Evolutionary conservation across 768 basidiomycete species (phyloP), one percentile per base, ranked within the genome.

Genomic region (Amanita pallidorosea): DNA sequence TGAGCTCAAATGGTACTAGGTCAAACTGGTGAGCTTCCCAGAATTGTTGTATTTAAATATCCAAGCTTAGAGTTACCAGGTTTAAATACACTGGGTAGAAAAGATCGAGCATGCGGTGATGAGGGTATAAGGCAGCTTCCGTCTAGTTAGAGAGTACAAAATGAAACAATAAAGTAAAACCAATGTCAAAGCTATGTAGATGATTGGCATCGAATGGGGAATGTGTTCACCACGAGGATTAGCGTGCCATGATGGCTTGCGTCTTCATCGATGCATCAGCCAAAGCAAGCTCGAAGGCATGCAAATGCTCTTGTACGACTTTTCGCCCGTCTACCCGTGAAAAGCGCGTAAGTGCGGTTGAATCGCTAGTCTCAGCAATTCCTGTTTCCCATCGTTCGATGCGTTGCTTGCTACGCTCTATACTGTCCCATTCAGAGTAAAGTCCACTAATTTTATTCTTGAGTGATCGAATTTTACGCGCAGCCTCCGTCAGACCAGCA

Each of bases 341-440:
- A 49, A 63, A 58, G 15, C 40, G 55, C 33, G 57, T 47, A 52
- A 60, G 62, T 25, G 64, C 60, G 5, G 67, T 65, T 20, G 64
- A 60, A 6, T 66, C 65, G 17, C 67, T 67, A 9, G 68, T 71
- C 23, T 77, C 77, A 52, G 66, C 64, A 20, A 74, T 61, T 1
- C 79, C 85, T 7, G 77, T 73, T 60, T 92, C 89, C 90, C 90
- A 91, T 61, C 71, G 75, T 64, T 88, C 87, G 51, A 92, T 88
- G 62, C 71, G 77, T 53, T 72, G 60, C 31, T 85, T 76, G 60
- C 89, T 92, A 42, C 79, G 76, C 61, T 92, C 89, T 36, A 88
- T 89, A 55, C 82, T 86, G 56, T 92, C 89, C 76, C 83, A 88
- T 50, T 92, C 89, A 29, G 76, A 73, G 49, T 82, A 75, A 83